Base-by-base conservation (phyloP, 495 filamentous ascomycete genomes). In the Neurospora sp. region DNA sequence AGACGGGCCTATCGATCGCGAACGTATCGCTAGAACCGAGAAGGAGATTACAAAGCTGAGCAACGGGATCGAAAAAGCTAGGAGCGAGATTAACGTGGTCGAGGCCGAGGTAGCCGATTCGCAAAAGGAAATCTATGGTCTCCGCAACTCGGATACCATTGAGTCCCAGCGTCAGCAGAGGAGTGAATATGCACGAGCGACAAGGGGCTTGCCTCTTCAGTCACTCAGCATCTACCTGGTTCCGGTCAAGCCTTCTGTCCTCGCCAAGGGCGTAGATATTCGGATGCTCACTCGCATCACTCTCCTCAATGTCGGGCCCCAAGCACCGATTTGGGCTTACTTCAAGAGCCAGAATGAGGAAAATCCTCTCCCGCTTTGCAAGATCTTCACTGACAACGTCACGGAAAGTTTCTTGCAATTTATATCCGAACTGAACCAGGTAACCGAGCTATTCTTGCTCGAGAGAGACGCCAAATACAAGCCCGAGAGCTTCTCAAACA, bases 341-440 rank as follows among this genome's bases (percentile, higher is more conserved):
- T 76, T 91, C 65, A 78, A 80, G 27, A 84, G 82, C 69, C 79
- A 88, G 72, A 88, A 89, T 75, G 83, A 82, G 70, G 70, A 81
- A 35, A 75, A 79, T 6, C 84, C 85, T 0, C 78, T 89, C 40
- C 79, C 83, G 7, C 79, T 91, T 16, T 80, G 83, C 44, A 86
- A 85, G 69, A 86, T 91, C 37, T 85, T 86, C 74, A 90, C 88
- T 4, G 89, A 91, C 74, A 86, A 90, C 72, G 87, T 90, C 20
- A 85, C 86, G 2, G 61, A 76, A 12, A 75, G 75, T 1, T 89
- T 91, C 70, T 73, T 90, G 40, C 80, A 77, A 0, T 84, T 87
- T 41, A 77, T 88, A 3, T 78, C 82, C 8, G 81, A 85, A 68
- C 84, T 90, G 12, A 75, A 85, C 10, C 81, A 79, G 71, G 73